Base-by-base conservation (phyloP, 148 eudicot genomes). In the Fagopyrum tataricum region DNA sequence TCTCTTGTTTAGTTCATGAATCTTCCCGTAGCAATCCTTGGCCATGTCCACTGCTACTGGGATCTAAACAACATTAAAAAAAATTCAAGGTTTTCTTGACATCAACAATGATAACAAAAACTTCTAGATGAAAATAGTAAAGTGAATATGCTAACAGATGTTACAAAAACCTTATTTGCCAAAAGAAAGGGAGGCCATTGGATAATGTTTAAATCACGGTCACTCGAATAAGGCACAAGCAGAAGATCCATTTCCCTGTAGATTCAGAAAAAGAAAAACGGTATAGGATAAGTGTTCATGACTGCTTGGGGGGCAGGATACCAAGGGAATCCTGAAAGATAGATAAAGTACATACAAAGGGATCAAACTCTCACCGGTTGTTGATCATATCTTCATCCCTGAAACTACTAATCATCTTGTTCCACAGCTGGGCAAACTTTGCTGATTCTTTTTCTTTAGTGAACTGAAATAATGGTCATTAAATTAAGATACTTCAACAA, bases 41-140 rank as follows among this genome's bases (percentile, higher is more conserved):
- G 92, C 92, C 92, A 88, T 88, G 79, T 88, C 88, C 73, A 86
- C 74, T 67, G 92, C 92, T 81, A 88, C 80, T 14, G 92, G 92
- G 77, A 88, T 84, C 92, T 88, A 74, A 49, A 79, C 14, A 13
- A 14, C 43, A 64, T 39, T 31, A 1, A 14, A 59, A 14, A 59
- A 59, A 3, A 24, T 59, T 4, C 24, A 20, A 18, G 5, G 9
- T 7, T 55, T 8, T 6, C 49, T 46, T 46, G 13, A 46, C 14
- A 8, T 46, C 49, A 10, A 46, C 49, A 7, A 20, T 55, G 10
- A 8, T n/a, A 8, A 20, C 11, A 15, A 39, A 61, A 61, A 31
- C 67, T 24, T 24, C 67, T 46, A 12, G 13, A 46, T 46, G 10
- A 13, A 46, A 46, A 8, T 12, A 4, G 5, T 64, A 1, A 37